Percentiles rank a stretch among this genome's conserved stretches.
phyloP scores from a whole-genome alignment of 2,329 filamentous ascomycete species.

The Fusarium sp. region DNA sequence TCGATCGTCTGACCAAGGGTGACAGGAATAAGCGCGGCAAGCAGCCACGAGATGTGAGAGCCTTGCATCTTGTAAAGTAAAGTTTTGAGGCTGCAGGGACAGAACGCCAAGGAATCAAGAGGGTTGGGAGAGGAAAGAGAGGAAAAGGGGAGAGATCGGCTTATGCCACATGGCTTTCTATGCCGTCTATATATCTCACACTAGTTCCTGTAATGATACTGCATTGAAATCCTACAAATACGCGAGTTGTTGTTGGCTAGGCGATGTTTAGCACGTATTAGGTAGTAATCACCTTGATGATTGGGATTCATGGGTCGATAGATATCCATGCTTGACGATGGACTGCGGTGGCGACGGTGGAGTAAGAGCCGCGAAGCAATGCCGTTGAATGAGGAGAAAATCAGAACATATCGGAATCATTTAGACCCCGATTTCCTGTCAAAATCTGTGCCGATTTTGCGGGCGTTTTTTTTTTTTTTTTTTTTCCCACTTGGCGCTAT shows the following conservation, averaged over 20 bases:
- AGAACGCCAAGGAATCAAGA: slow-evolving; percentile 18
- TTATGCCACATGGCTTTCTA: slow-evolving; percentile 27
- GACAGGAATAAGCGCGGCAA: slow-evolving; percentile 24
- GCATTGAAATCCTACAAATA: neutral
- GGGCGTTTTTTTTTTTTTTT: neutral
- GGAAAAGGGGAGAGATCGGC: slow-evolving; percentile 15
- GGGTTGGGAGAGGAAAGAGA: slow-evolving; percentile 3
- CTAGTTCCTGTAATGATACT: neutral
- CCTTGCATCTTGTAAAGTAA: slow-evolving; percentile 15
- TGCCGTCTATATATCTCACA: slow-evolving; percentile 32
- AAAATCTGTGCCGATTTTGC: neutral
- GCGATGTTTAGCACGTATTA: slow-evolving; percentile 18
- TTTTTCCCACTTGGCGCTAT: slow-evolving; percentile 11
- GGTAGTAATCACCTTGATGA: slow-evolving; percentile 31
- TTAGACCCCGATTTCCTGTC: neutral
- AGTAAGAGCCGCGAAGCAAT: neutral
- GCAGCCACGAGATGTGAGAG: slow-evolving; percentile 29
- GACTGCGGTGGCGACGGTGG: slow-evolving; percentile 17
- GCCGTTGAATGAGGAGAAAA: neutral
- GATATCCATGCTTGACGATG: slow-evolving; percentile 19
- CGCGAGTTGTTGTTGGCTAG: slow-evolving; percentile 3
- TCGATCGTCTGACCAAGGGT: slow-evolving; percentile 38
- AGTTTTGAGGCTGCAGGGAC: slow-evolving; percentile 20
- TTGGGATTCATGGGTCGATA: slow-evolving; percentile 11
- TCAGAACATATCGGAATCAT: neutral